Evolutionary conservation across 805 yeast species (phyloP).

Genomic region (Kuraishia floccosa): DNA sequence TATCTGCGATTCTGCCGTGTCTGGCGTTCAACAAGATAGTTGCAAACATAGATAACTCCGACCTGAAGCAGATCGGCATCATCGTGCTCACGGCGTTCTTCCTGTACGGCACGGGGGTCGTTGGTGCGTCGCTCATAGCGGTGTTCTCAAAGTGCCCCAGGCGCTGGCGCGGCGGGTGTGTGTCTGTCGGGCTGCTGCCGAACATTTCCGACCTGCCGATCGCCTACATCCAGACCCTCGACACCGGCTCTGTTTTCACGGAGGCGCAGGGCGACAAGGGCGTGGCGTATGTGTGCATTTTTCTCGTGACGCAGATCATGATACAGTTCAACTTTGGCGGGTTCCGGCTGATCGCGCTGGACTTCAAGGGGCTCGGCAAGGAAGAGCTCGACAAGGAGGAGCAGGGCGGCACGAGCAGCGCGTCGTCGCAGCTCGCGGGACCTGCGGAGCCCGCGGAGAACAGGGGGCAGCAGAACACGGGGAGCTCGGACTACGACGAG

Average conservation of each 20-base stretch:
- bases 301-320: constrained; percentile 56
- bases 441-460: too few relatives aligned
- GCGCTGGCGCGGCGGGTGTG: constrained; percentile 66
- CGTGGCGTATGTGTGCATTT: constrained; percentile 74
- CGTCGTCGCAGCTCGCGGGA: too few relatives aligned
- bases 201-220: constrained; percentile 79
- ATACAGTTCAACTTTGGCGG: constrained; percentile 70
- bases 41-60: constrained; percentile 49
- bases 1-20: constrained; percentile 63
- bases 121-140: constrained; percentile 26
- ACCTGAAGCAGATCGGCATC: constrained; percentile 62
- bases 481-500: too few relatives aligned
- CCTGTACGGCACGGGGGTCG: constrained; percentile 32
- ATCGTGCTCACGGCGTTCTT: constrained; percentile 35
- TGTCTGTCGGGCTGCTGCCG: constrained; percentile 66
- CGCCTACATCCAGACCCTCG: constrained; percentile 69
- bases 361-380: constrained; percentile 27
- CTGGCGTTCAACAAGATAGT: constrained; percentile 69
- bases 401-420: neutral
- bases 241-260: constrained; percentile 48
- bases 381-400: neutral
- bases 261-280: constrained; percentile 58
- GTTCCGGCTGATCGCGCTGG: constrained; percentile 57
- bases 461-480: too few relatives aligned
- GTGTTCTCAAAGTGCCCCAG: constrained; percentile 50